A percentile compares a stretch with the other conserved stretches of the same genome.
These are phyloP conservation scores for Yarrowia yakushimensis DNA, from an alignment of 805 yeast species.

Conservation along the genomic window DNA sequence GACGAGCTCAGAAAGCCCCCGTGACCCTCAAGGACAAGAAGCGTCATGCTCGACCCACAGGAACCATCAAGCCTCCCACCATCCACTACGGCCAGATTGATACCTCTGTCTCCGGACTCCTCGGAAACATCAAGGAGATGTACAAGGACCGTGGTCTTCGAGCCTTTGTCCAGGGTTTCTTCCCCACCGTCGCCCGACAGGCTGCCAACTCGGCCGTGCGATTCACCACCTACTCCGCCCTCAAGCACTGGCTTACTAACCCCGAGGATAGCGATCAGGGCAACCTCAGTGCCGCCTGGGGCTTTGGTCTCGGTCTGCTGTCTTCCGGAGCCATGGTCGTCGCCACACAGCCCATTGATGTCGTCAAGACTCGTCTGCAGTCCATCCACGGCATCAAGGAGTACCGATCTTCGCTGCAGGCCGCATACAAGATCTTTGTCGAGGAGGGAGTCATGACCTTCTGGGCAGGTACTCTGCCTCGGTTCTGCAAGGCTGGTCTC, in stretches of 20 bases:
- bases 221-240: constrained; percentile 74
- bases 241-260: constrained; percentile 54
- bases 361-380: constrained; percentile 82
- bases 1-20: neutral
- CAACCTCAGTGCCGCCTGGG: constrained; percentile 36
- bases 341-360: constrained; percentile 84
- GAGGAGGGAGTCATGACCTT: constrained; percentile 41
- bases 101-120: constrained; percentile 31
- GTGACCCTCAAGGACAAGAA: constrained; percentile 10
- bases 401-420: constrained; percentile 39
- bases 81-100: constrained; percentile 37
- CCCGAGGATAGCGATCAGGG: constrained; percentile 34
- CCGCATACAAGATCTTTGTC: constrained; percentile 39
- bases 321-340: constrained; percentile 72
- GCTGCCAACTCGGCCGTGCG: constrained; percentile 74
- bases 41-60: constrained; percentile 23
- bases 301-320: constrained; percentile 49
- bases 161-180: constrained; percentile 79
- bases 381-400: constrained; percentile 43
- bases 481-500: constrained; percentile 65
- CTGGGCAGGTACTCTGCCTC: constrained; percentile 47
- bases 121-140: constrained; percentile 49
- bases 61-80: constrained; percentile 34
- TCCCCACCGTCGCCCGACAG: constrained; percentile 80
- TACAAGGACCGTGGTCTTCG: constrained; percentile 65